Evolutionary conservation across 768 basidiomycete species (phyloP).

Genomic region (Collybiopsis confluens): DNA sequence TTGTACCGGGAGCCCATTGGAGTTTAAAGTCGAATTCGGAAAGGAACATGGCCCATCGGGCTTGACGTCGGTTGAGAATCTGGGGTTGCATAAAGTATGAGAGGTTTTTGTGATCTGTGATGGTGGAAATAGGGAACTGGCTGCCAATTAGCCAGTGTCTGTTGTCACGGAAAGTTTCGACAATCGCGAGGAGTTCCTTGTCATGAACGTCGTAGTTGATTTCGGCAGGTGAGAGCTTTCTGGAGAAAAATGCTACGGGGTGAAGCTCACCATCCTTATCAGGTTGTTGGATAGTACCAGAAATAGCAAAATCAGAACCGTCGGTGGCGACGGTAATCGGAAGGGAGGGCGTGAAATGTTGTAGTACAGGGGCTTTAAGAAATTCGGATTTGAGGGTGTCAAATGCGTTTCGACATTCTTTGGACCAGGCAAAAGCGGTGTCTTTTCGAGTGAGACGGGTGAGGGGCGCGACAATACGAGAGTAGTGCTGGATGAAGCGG

Average conservation of each 20-base stretch:
- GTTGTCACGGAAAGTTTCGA: slow-evolving; percentile 30
- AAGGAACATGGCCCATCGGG: no score
- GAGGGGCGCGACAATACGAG: slow-evolving; percentile 13
- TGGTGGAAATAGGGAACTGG: slow-evolving; percentile 16
- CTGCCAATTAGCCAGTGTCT: slow-evolving; percentile 27
- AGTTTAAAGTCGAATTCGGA: no score
- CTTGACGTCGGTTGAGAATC: no score
- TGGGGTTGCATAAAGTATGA: slow-evolving; percentile 37
- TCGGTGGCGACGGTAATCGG: slow-evolving; percentile 15
- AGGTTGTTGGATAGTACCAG: slow-evolving; percentile 16
- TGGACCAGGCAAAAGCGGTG: slow-evolving; percentile 8
- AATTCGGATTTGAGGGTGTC: slow-evolving; percentile 34
- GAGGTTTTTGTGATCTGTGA: slow-evolving; percentile 37
- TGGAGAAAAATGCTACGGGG: no score
- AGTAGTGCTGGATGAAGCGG: slow-evolving; percentile 17
- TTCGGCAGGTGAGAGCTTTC: no score
- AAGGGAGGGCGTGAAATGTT: no score
- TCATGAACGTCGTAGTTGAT: no score
- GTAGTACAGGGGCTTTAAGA: no score
- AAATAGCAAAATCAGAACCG: slow-evolving; percentile 17
- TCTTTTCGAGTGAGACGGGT: slow-evolving; percentile 12
- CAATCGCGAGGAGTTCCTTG: slow-evolving; percentile 37
- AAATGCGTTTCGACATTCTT: background rate
- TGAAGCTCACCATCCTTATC: no score
- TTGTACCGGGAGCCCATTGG: no score